Evolutionary conservation across 1,139 yeast genomes (phyloP).

Genomic region (Blastobotrys arbuscula): DNA sequence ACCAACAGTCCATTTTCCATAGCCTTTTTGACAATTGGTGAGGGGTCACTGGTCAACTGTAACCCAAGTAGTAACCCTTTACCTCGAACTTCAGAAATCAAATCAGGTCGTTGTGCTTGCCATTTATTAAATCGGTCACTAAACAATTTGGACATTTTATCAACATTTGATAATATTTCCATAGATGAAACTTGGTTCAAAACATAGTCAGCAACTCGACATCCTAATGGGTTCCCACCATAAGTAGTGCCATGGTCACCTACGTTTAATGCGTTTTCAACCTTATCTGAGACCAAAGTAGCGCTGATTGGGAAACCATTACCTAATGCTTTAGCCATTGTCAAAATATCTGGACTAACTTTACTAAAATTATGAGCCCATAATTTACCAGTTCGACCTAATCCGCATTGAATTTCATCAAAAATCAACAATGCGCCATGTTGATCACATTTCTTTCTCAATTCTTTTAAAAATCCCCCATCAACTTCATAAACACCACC

Average conservation of each 20-base stretch:
- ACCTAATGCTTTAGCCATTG: conserved; percentile 94
- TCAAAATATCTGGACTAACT: conserved; percentile 69
- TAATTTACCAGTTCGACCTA: conserved; percentile 84
- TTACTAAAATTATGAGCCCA: conserved; percentile 87
- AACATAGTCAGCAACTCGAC: conserved; percentile 74
- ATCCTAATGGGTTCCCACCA: conserved; percentile 94
- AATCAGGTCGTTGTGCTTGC: conserved; percentile 50
- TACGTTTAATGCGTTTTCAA: conserved; percentile 64
- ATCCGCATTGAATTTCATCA: conserved; percentile 96
- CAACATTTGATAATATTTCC: conserved; percentile 56
- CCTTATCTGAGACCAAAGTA: conserved; percentile 74
- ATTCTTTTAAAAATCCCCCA: conserved; percentile 54
- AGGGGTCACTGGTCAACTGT: conserved; percentile 64
- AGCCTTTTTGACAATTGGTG: conserved; percentile 59
- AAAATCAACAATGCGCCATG: conserved; percentile 74
- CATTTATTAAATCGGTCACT: conserved; percentile 46
- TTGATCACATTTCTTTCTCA: conserved; percentile 63
- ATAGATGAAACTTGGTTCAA: conserved; percentile 58
- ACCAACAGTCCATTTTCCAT: conserved; percentile 75
- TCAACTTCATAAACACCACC: conserved; percentile 81
- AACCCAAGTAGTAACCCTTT: conserved; percentile 82
- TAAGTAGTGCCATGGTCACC: conserved; percentile 99
- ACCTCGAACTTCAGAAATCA: conserved; percentile 64
- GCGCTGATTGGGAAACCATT: conserved; percentile 99
- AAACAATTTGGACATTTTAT: conserved; percentile 51